Base-by-base conservation (phyloP, 495 filamentous ascomycete genomes). In the Staphylotrichum longicolle region DNA sequence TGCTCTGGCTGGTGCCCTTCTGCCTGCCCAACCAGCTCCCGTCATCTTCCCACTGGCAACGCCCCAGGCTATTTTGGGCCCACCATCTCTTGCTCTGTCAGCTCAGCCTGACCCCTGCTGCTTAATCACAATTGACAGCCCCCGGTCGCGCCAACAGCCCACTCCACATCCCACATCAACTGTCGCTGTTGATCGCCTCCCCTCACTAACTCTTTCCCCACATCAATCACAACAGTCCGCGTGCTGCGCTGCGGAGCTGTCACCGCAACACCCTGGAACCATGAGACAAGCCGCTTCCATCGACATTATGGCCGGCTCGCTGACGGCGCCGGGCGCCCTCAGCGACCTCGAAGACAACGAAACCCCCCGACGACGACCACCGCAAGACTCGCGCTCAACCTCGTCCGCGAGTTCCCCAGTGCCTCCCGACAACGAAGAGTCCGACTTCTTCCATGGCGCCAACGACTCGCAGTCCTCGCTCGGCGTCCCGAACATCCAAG, bases 381-480 rank as follows among this genome's bases (percentile, higher is more conserved):
- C 68, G 56, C 27, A 70, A 37, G 73, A 75, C 60, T 74, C 71
- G 9, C 70, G 71, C 50, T 80, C 79, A 33, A 89, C 90, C 12
- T 94, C 90, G 14, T 88, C 88, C 4, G 90, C 88, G 52, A 92
- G 88, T 71, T 95, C 92, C 2, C 92, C 92, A 30, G 89, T 88
- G 69, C 87, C 89, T 35, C 82, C 85, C 66, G 86, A 84, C 61
- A 82, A 85, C 61, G 91, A 96, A 73, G 92, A 96, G 74, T 94
- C 90, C 64, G 92, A 97, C 73, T 95, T 93, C 78, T 93, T 94
- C 75, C 83, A 85, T 48, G 88, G 86, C 61, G 82, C 84, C 61
- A 96, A 96, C 75, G 93, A 97, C 72, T 96, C 91, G 4, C 84
- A 91, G 66, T 96, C 93, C 6, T 97, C 93, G 3, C 82, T 96